Conservation (phyloP, 345 rosid species). For the Garcia nutans region DNA sequence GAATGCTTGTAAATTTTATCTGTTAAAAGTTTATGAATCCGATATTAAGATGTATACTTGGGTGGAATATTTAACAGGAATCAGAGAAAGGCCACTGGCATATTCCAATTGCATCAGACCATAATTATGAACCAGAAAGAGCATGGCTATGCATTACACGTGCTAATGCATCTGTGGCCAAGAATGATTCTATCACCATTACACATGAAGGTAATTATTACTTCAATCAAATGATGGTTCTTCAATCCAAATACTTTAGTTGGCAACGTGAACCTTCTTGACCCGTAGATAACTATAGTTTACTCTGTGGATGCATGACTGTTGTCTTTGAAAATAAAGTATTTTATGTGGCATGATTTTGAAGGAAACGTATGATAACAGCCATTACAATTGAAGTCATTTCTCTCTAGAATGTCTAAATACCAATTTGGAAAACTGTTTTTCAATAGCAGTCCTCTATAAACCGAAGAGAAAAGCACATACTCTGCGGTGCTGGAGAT, state of each 20-base stretch:
- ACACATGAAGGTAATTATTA: conserved; percentile 41
- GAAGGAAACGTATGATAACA: not conserved
- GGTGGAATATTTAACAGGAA: conserved; percentile 43
- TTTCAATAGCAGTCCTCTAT: no score
- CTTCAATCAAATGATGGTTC: not conserved
- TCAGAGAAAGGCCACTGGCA: conserved; percentile 74
- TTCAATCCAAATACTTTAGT: not conserved
- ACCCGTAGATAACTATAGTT: not conserved
- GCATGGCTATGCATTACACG: conserved; percentile 59
- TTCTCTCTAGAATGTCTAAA: no score
- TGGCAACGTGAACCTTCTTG: not conserved
- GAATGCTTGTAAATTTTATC: not conserved
- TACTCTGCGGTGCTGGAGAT: no score
- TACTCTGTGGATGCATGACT: no score
- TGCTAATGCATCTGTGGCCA: conserved; percentile 16
- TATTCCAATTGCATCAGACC: conserved; percentile 48
- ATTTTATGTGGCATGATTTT: not conserved
- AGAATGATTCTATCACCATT: conserved; percentile 16
- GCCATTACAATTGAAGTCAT: not conserved
- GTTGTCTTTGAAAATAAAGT: not conserved
- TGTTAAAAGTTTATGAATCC: no score
- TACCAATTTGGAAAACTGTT: no score
- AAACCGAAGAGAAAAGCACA: not conserved
- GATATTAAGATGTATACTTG: not conserved
- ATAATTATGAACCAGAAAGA: conserved; percentile 41